Evolutionary conservation across 495 filamentous ascomycete species (phyloP).

Genomic region (Xylaria palmicola): DNA sequence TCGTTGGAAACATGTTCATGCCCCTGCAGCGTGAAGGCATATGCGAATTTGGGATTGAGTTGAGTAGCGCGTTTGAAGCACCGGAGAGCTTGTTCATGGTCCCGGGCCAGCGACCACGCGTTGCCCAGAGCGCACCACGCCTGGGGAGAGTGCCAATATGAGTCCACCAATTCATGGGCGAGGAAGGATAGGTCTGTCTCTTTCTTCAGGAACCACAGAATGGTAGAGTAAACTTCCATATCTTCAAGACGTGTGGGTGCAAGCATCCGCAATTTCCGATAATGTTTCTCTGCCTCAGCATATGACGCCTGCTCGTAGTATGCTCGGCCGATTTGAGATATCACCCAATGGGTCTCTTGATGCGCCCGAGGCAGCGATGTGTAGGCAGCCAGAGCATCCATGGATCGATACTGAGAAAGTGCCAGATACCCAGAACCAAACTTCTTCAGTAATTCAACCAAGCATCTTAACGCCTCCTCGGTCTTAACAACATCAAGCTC

Average conservation of each 20-base stretch:
- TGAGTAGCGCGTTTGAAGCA: slow-evolving; percentile 96
- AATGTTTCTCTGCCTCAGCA: slow-evolving; percentile 79
- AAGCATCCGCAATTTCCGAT: slow-evolving; percentile 68
- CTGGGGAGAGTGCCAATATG: slow-evolving; percentile 83
- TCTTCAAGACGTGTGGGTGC: slow-evolving; percentile 80
- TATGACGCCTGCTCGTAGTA: slow-evolving; percentile 88
- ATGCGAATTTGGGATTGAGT: slow-evolving; percentile 85
- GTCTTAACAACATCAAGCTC: slow-evolving; percentile 55
- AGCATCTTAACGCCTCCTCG: slow-evolving; percentile 70
- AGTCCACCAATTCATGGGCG: slow-evolving; percentile 82
- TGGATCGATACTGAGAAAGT: slow-evolving; percentile 72
- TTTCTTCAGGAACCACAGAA: slow-evolving; percentile 93
- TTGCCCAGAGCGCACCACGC: slow-evolving; percentile 96
- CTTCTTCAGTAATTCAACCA: slow-evolving; percentile 80
- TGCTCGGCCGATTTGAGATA: slow-evolving; percentile 83
- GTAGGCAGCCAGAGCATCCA: slow-evolving; percentile 71
- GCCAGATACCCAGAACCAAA: slow-evolving; percentile 76
- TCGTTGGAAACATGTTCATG: slow-evolving; percentile 97
- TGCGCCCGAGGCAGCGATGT: slow-evolving; percentile 67
- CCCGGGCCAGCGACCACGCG: slow-evolving; percentile 88
- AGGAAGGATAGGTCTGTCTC: slow-evolving; percentile 90
- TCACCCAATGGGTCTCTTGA: slow-evolving; percentile 92
- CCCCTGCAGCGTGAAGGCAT: slow-evolving; percentile 91
- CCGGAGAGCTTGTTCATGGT: slow-evolving; percentile 90
- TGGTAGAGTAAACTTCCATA: slow-evolving; percentile 96